Evolutionary conservation across 2,329 filamentous ascomycete species (phyloP), one percentile per base, ranked within the genome.

Genomic region (Cytospora leucostoma): DNA sequence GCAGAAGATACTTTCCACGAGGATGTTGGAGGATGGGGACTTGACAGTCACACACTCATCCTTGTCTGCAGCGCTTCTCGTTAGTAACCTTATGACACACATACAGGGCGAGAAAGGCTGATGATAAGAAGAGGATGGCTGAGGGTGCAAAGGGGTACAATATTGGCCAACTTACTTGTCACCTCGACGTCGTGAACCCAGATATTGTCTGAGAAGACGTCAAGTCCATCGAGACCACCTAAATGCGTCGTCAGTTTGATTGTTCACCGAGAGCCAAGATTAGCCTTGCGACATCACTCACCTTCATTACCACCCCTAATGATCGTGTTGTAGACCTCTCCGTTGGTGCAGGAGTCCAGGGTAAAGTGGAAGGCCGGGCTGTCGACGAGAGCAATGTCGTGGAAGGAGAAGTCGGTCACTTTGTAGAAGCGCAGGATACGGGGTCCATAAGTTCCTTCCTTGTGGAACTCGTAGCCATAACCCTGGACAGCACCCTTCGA

Each of bases 121-220:
- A 4, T 21, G 4, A 19, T 12, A 19, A 47, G n/a, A 21, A 2
- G n/a, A 21, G 35, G 15, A n/a, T 44, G 15, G 7, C 5, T 17
- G n/a, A n/a, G n/a, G n/a, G 40, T 44, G 40, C 15, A 8, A n/a
- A 44, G 17, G 40, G 40, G n/a, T 15, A 19, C 17, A 8, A n/a
- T 44, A 21, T n/a, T 10, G 21, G 44, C n/a, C 11, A n/a, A 52
- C 59, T 19, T 52, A 61, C 59, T 86, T 35, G 83, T 85, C 4
- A 86, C 83, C 74, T 81, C 80, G 51, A 85, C 77, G 70, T 87
- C 83, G 68, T 86, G 83, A 49, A 85, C 74, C 78, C 80, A 83
- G 61, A 85, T 78, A 64, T 86, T 85, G 32, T 72, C 78, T 15
- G 78, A 77, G 76, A 78, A 83, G 3, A 85, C 76, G 68, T 86